Conservation (phyloP, 805 yeast genomes). For the Candida loeiensis region DNA sequence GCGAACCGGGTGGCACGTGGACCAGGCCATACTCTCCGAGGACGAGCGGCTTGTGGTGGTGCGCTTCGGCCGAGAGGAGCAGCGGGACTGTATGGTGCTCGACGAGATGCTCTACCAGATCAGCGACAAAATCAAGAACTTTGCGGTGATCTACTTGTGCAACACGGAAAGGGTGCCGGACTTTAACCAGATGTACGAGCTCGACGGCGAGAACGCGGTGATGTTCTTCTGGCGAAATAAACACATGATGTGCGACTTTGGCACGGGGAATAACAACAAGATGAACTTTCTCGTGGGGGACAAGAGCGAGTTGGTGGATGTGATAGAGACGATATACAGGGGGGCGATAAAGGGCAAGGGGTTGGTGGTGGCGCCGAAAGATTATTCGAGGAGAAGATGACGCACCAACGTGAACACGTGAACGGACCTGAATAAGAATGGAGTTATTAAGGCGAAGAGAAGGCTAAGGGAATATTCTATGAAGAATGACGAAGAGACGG, state of each 20-base stretch:
- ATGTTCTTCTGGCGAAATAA: conserved; percentile 93
- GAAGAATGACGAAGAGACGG: no score
- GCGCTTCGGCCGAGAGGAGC: conserved; percentile 79
- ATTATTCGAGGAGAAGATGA: conserved; percentile 32
- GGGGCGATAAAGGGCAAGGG: conserved; percentile 95
- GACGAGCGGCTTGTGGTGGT: conserved; percentile 84
- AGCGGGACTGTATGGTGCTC: conserved; percentile 80
- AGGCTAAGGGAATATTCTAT: neutral
- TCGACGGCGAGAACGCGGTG: conserved; percentile 62
- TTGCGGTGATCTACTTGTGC: conserved; percentile 84
- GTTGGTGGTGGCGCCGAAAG: conserved; percentile 78
- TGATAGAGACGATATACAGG: conserved; percentile 81
- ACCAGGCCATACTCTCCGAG: conserved; percentile 91
- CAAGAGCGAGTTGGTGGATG: conserved; percentile 87
- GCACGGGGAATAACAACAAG: conserved; percentile 96
- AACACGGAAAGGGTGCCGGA: conserved; percentile 89
- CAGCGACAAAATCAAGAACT: conserved; percentile 80
- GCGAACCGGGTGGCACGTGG: conserved; percentile 93
- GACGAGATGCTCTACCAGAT: conserved; percentile 79
- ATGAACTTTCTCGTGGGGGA: conserved; percentile 72
- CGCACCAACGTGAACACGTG: neutral
- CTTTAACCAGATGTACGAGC: conserved; percentile 82
- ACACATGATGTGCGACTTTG: conserved; percentile 98
- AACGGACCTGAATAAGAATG: no score
- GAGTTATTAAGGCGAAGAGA: neutral